phyloP scores from a whole-genome alignment of 345 rosid genomes.

The Pugionium dolabratum region DNA sequence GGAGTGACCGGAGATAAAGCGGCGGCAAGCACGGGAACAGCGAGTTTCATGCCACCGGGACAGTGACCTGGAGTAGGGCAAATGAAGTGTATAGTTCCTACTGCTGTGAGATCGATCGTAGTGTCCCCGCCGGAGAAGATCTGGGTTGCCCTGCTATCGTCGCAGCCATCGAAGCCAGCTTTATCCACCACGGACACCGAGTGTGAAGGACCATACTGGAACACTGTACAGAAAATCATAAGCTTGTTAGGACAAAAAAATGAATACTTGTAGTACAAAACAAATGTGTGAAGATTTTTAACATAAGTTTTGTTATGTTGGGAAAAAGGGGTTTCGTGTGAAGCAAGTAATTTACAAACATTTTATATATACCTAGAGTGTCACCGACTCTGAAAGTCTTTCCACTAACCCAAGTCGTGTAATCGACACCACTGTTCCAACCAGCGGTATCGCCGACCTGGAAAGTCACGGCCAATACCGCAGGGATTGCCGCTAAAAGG shows the following conservation, averaged over 20 bases:
- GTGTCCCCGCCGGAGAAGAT: slow-evolving; percentile 30
- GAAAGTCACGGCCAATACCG: slow-evolving; percentile 32
- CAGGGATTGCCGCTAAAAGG: slow-evolving; percentile 34
- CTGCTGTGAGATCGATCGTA: slow-evolving; percentile 28
- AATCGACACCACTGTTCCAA: slow-evolving; percentile 33
- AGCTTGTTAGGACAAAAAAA: not conserved
- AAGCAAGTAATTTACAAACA: not conserved
- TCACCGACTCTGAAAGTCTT: slow-evolving; percentile 47
- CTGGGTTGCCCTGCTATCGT: slow-evolving; percentile 16
- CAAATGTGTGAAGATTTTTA: no score
- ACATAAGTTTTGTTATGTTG: no score
- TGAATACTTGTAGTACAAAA: no score
- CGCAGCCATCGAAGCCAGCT: slow-evolving; percentile 40
- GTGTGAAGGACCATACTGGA: slow-evolving; percentile 35
- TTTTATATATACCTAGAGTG: slow-evolving; percentile 32
- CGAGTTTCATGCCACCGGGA: slow-evolving; percentile 40
- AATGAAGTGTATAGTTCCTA: slow-evolving; percentile 36
- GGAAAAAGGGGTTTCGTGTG: not conserved
- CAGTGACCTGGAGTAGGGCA: slow-evolving; percentile 39
- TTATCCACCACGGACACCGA: slow-evolving; percentile 35
- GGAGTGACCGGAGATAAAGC: no score
- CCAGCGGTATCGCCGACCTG: slow-evolving; percentile 39
- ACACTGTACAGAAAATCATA: slow-evolving; percentile 19
- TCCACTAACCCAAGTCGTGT: slow-evolving; percentile 37
- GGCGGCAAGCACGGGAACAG: slow-evolving; percentile 32